Base-by-base conservation (phyloP, 192 early-diverging fungal species). In the Chytriomyces sp. region DNA sequence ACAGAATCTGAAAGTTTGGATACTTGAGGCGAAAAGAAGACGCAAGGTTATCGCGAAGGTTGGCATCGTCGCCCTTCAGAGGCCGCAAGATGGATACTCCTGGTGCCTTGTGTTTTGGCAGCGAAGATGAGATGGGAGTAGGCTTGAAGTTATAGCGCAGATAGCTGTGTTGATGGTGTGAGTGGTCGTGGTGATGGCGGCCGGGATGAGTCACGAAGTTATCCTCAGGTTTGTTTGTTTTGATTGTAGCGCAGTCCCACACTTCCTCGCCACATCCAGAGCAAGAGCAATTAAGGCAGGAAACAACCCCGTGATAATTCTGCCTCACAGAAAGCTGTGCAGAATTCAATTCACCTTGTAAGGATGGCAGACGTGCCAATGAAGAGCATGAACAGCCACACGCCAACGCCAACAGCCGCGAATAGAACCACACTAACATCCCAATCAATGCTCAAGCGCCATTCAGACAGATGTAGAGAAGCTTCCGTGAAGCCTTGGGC, bases 21-120 rank as follows among this genome's bases (percentile, higher is more conserved):
- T 99, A 99, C 36, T 89, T 79, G 61, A 95, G 94, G n/a, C 72
- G 58, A 78, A 99, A 96, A 32, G 92, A 90, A 14, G 94, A 95
- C 31, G 81, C 80, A 28, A 99, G 81, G 67, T 95, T 97, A 30
- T 87, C 89, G 22, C 80, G 76, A 77, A 98, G 78, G 76, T 95
- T 90, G 58, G 80, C 76, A 75, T 99, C 98, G 25, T 96, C 68
- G 25, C 98, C 98, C 73, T 98, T 98, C 3, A 99, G 78, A 5
- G 98, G 98, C 4, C 96, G 86, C 69, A 99, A 85, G 64, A 99
- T 93, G 1, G 98, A 88, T 22, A 99, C 96, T 5, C 89, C 91
- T 0, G 93, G 93, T 1, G 62, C 58, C n/a, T 68, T 22, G 12
- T 3, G 5, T 53, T 61, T 54, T 22, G 69, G 53, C 2, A 37